phyloP scores from a whole-genome alignment of 2,329 filamentous ascomycete genomes.

The Teratosphaeria destructans region DNA sequence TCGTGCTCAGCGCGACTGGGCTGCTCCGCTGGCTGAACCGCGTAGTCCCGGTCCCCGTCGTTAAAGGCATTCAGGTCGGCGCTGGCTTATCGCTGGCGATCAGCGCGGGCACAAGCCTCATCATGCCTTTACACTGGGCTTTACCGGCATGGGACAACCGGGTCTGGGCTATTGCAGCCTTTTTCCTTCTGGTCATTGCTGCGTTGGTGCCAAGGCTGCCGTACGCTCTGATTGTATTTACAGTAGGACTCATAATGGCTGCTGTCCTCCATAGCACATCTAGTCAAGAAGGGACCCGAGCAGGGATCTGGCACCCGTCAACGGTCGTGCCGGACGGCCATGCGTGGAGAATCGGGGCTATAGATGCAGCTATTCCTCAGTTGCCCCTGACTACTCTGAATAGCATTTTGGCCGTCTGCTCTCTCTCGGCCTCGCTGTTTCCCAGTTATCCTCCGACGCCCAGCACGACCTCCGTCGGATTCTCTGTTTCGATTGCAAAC shows the following conservation, averaged over 20 bases:
- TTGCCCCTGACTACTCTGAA: slow-evolving; percentile 87
- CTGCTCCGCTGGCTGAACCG: slow-evolving; percentile 62
- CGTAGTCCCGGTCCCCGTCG: slow-evolving; percentile 73
- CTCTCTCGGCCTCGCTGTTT: slow-evolving; percentile 67
- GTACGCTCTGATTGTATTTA: slow-evolving; percentile 65
- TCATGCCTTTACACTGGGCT: slow-evolving; percentile 59
- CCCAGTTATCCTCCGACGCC: slow-evolving; percentile 48
- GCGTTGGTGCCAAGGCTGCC: slow-evolving; percentile 58
- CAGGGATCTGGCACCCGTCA: slow-evolving; percentile 48
- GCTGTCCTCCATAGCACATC: slow-evolving; percentile 27
- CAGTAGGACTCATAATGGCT: slow-evolving; percentile 58
- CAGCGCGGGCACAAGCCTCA: slow-evolving; percentile 59
- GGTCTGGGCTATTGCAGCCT: slow-evolving; percentile 64
- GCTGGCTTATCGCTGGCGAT: slow-evolving; percentile 76
- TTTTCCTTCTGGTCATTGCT: slow-evolving; percentile 58
- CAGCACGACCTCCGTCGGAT: slow-evolving; percentile 63
- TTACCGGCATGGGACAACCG: slow-evolving; percentile 63
- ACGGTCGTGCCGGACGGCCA: slow-evolving; percentile 35
- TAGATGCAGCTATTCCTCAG: slow-evolving; percentile 69
- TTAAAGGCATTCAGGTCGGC: slow-evolving; percentile 91
- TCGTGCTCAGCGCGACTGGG: slow-evolving; percentile 69
- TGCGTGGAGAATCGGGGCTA: slow-evolving; percentile 44
- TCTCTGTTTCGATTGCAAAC: slow-evolving; percentile 79
- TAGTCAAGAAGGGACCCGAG: slow-evolving; percentile 31
- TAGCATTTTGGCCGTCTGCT: slow-evolving; percentile 78